These are phyloP conservation scores for Microcos paniculata DNA, from an alignment of 345 rosid species.

Conservation along the genomic window DNA sequence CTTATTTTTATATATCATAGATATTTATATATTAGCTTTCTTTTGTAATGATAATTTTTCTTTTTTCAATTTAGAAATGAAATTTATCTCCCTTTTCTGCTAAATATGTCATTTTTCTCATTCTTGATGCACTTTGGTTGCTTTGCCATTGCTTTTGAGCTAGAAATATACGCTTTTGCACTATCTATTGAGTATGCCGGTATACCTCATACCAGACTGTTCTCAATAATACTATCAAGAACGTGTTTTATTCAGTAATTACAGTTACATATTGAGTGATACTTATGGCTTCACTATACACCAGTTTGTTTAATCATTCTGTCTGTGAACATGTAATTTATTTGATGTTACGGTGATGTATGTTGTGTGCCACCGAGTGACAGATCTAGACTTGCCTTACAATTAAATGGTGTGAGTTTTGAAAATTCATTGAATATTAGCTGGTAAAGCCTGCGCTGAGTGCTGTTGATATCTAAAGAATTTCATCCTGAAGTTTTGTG, in stretches of 20 bases:
- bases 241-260: background rate
- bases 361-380: background rate
- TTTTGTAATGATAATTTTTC: conserved; percentile 30
- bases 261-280: background rate
- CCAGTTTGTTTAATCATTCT: background rate
- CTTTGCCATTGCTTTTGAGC: background rate
- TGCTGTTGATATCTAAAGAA: background rate
- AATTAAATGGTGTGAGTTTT: background rate
- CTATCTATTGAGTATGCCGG: background rate
- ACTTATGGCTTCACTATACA: too few species aligned
- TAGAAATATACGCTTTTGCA: background rate
- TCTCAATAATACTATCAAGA: background rate
- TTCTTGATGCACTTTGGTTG: background rate
- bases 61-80: background rate
- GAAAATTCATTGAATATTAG: background rate
- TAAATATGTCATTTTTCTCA: background rate
- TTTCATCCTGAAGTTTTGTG: background rate
- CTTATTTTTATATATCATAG: background rate
- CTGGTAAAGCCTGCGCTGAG: background rate
- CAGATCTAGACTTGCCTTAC: background rate
- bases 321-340: background rate
- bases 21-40: background rate
- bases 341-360: background rate
- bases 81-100: background rate
- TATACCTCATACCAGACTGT: background rate